Conservation (phyloP, 495 filamentous ascomycete species). For the Neurospora discreta region DNA sequence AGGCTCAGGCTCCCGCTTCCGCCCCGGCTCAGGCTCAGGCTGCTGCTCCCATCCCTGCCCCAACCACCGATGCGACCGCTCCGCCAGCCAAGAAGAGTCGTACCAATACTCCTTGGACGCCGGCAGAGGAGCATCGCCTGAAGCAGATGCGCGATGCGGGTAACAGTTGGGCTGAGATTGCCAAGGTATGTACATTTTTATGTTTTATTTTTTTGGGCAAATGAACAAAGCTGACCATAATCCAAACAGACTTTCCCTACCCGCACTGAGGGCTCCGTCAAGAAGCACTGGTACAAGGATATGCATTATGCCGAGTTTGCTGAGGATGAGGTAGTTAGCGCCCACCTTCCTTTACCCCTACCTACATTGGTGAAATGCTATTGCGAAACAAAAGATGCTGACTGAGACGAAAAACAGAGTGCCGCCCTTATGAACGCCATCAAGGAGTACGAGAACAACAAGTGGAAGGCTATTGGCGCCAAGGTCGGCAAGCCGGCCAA, state of each 20-base stretch:
- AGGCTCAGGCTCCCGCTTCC: slow-evolving; percentile 7
- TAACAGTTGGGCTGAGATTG: slow-evolving; percentile 93
- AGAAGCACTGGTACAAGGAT: slow-evolving; percentile 99
- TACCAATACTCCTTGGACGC: slow-evolving; percentile 97
- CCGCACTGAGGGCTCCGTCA: slow-evolving; percentile 92
- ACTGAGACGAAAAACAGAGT: slow-evolving; percentile 40
- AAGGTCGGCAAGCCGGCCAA: slow-evolving; percentile 98
- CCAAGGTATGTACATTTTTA: slow-evolving; percentile 59
- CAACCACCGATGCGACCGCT: slow-evolving; percentile 24
- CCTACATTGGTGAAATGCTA: not conserved
- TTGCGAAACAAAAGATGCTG: slow-evolving; percentile 17
- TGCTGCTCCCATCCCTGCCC: slow-evolving; percentile 20
- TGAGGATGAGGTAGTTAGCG: slow-evolving; percentile 76
- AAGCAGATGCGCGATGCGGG: slow-evolving; percentile 91
- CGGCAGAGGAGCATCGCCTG: slow-evolving; percentile 81
- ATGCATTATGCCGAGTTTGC: slow-evolving; percentile 99
- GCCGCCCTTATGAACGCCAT: slow-evolving; percentile 81
- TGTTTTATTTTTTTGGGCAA: not conserved
- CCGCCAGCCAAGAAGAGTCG: slow-evolving; percentile 75
- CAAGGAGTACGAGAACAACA: slow-evolving; percentile 96
- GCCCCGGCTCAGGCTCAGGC: slow-evolving; percentile 22
- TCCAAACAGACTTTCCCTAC: slow-evolving; percentile 67
- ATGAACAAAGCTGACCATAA: slow-evolving; percentile 15
- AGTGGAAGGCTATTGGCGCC: slow-evolving; percentile 93
- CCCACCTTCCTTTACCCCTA: slow-evolving; percentile 2